Conservation (phyloP, 129 eudicot genomes). For the Erigeron canadensis region DNA sequence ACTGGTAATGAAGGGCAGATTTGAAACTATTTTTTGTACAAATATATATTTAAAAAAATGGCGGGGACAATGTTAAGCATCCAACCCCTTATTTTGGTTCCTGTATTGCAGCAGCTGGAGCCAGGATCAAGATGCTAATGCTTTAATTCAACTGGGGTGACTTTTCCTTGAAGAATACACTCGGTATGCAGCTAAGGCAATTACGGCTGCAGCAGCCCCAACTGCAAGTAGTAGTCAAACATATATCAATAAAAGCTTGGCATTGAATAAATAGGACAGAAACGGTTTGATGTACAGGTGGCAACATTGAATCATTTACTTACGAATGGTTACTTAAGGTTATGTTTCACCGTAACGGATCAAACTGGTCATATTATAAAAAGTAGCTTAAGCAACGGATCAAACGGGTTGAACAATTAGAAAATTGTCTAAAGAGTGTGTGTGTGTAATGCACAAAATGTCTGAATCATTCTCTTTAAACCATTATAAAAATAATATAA, state of each 20-base stretch:
- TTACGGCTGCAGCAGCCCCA: slow-evolving; percentile 71
- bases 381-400: neutral
- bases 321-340: neutral
- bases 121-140: slow-evolving; percentile 2
- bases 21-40: slow-evolving; percentile 38
- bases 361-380: neutral
- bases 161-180: slow-evolving; percentile 72
- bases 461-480: neutral
- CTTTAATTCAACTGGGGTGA: slow-evolving; percentile 48
- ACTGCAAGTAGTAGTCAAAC: slow-evolving; percentile 45
- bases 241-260: neutral
- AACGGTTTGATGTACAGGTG: neutral
- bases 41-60: slow-evolving; percentile 14
- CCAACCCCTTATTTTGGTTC: slow-evolving; percentile 27
- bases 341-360: neutral
- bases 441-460: neutral
- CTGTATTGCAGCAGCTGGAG: slow-evolving; percentile 13
- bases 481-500: neutral
- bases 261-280: neutral
- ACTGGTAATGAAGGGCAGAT: neutral
- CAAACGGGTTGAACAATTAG: neutral
- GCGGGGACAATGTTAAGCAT: slow-evolving; percentile 2
- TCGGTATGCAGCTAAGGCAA: slow-evolving; percentile 77
- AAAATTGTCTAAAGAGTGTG: neutral
- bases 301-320: neutral